Base-by-base conservation (phyloP, 495 filamentous ascomycete genomes). In the Friedmanniomyces endolithicus region DNA sequence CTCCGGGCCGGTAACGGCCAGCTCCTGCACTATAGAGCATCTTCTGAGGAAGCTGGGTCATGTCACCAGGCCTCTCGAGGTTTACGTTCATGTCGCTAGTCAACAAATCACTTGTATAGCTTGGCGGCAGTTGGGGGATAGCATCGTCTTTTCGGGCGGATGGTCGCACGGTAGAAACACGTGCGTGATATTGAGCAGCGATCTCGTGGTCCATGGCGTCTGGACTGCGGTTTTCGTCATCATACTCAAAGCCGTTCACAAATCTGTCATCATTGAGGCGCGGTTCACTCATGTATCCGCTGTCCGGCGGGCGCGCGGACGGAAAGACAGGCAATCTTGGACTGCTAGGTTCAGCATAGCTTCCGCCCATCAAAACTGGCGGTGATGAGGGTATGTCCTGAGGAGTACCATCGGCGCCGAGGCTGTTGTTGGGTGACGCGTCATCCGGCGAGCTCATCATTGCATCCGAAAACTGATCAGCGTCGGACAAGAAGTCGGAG, bases 251-350 rank as follows among this genome's bases (percentile, higher is more conserved):
- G 16, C 74, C 64, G 11, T 87, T 80, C 19, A 86, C 81, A 6
- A 48, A 20, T 48, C 48, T 53, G 27, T 41, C 27, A 29, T 47
- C 56, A 7, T 41, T 25, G 9, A 53, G 20, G 14, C 86, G 64
- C 0, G 77, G 76, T 7, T 79, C 84, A 67, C 84, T 89, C 84
- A 88, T 86, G 62, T 88, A 89, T 0, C 85, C 85, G 11, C 85
- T 89, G 65, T 94, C 87, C 22, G 33, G 35, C 54, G 57, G 34
- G 31, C 59, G 54, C 9, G 49, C 4, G 12, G 76, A 71, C 53
- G 73, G 70, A 70, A 87, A 74, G 9, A 76, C 71, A 9, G 87
- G 85, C 35, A 90, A 72, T 22, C 80, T 73, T 6, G 87, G 87
- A 58, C 87, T 94, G 1, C 87, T 90, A 29, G 81, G 75, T 55